Conservation (phyloP, 768 basidiomycete genomes). For the Chalciporus piperatus region DNA sequence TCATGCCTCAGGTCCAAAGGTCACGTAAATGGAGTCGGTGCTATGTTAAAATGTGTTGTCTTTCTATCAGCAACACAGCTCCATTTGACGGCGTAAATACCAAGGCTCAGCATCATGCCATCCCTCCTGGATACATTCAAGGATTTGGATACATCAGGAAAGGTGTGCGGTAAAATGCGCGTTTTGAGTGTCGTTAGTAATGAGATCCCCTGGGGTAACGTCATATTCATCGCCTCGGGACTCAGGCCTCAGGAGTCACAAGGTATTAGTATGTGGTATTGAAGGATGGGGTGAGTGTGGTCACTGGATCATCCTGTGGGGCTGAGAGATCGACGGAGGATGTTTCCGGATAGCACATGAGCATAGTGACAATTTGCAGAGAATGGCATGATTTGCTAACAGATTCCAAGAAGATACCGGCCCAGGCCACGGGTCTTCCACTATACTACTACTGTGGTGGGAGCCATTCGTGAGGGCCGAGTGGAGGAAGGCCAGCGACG, state of each 20-base stretch:
- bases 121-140: slow-evolving; percentile 29
- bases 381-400: slow-evolving; percentile 17
- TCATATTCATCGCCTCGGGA: slow-evolving; percentile 24
- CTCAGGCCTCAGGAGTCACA: slow-evolving; percentile 33
- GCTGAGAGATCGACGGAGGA: slow-evolving; percentile 29
- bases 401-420: slow-evolving; percentile 33
- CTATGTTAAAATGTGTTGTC: slow-evolving; percentile 2
- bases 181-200: slow-evolving; percentile 12
- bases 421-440: slow-evolving; percentile 40
- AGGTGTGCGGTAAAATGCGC: slow-evolving; percentile 27
- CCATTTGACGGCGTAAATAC: slow-evolving; percentile 26
- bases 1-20: too few relatives aligned
- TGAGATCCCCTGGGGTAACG: too few relatives aligned
- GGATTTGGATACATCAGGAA: slow-evolving; percentile 37
- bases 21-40: too few relatives aligned
- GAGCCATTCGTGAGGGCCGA: slow-evolving; percentile 13
- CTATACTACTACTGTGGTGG: slow-evolving; percentile 9
- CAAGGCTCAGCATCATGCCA: slow-evolving; percentile 29
- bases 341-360: slow-evolving; percentile 19
- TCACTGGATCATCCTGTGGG: slow-evolving; percentile 11
- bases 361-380: neutral
- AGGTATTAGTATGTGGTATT: slow-evolving; percentile 19
- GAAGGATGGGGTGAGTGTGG: slow-evolving; percentile 13
- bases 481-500: slow-evolving; percentile 34
- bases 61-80: slow-evolving; percentile 7